Base-by-base conservation (phyloP, 768 basidiomycete genomes). In the Daedaleopsis nitida region DNA sequence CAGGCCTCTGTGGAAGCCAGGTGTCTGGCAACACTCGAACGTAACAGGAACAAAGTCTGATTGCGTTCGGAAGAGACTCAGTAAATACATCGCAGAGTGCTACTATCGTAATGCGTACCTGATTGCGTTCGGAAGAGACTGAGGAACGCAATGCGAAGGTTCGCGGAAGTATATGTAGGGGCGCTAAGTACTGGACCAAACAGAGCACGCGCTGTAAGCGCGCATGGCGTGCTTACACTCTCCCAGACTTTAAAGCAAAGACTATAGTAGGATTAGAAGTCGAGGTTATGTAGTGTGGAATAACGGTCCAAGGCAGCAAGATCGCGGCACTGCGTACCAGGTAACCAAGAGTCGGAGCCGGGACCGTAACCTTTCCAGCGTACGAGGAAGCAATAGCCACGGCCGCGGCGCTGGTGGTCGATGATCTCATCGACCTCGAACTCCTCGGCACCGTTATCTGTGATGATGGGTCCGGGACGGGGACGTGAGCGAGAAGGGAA, bases 401-500 rank as follows among this genome's bases (percentile, higher is more conserved):
- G 66, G 2, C 76, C 74, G 0, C 58, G 47, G 0, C 57, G 35
- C 1, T 68, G 58, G 16, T 50, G 52, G 49, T 76, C 71, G 0
- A 77, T 13, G 43, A 78, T 76, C 0, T 55, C 23, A 9, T 77
- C 73, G 24, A 77, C 63, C 5, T 64, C 21, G 27, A 52, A 66
- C 57, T 77, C 74, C 35, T 68, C 63, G 5, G 34, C 6, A n/a
- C 74, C 73, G 24, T 74, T 69, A 5, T 47, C 53, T 0, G 59
- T 69, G 17, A 74, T 27, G 8, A 74, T 59, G 0, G 74, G 72
- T 11, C 64, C 57, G 19, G 75, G 65, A 44, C 72, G 69, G 0
- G 56, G 23, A 17, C 65, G 44, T 14, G 65, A 51, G 0, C 75
- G 69, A 0, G 69, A 68, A 1, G 80, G 79, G 65, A 81, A 82